Evolutionary conservation across 805 yeast species (phyloP), one percentile per base, ranked within the genome.

Genomic region (Yarrowia keelungensis): DNA sequence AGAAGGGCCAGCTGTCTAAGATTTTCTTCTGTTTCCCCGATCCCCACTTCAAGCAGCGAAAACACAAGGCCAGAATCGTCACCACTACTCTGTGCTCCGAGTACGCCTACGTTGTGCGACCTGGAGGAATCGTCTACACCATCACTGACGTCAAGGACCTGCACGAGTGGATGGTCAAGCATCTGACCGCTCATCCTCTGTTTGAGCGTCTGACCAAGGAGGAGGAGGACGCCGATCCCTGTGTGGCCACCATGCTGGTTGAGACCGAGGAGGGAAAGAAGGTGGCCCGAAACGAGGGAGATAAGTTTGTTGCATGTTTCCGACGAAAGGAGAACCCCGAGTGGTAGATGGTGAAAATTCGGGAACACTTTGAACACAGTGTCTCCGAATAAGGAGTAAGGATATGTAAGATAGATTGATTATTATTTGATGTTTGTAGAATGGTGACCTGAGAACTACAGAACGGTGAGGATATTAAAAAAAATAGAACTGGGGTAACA

Each of bases 21-120:
- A 91, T 95, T 85, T 95, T 95, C 81, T 95, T 95, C 81, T 95
- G 99, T 78, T 95, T 95, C 85, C 99, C 99, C n/a, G 99, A 95
- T 79, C 99, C 99, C 8, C 99, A 95, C 79, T 95, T 95, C 83
- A 95, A 95, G 78, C 97, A 92, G 79, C 85, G 98, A 76, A 95
- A 95, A 77, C 99, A 95, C 80, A 95, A 95, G 83, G 98, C 98
- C 8, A 85, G 99, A 81, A 95, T 95, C 75, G 86, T 95, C 72
- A 93, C 99, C 68, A 89, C 87, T 72, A 94, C 98, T 2, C 81
- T 95, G 71, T 82, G 92, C 68, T 85, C 94, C 38, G 99, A 95
- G 78, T 95, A 95, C 77, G 98, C 99, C 2, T 95, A 86, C 76
- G 95, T 89, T 8, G 81, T 95, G 73, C 86, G 83, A 73, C 96